Evolutionary conservation across 805 yeast genomes (phyloP), one percentile per base, ranked within the genome.

Genomic region (Starmerella powellii): DNA sequence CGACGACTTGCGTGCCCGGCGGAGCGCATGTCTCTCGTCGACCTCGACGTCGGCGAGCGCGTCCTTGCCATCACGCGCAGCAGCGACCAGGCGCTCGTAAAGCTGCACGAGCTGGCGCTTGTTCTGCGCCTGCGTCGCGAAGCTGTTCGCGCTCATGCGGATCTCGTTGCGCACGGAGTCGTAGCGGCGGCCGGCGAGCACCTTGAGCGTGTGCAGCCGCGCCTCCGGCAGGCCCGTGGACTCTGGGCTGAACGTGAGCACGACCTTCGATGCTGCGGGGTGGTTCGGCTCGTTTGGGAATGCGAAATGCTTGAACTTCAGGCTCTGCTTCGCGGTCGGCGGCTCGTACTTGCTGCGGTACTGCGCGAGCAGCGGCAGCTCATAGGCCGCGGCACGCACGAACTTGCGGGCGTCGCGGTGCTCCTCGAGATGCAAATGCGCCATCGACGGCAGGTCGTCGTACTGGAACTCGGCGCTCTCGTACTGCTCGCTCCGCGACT

Each of bases 331-430:
- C n/a, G 40, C 28, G 15, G 46, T 51, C 12, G 67, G 66, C 17
- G 78, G 78, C 27, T 56, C 59, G 64, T 82, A 87, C 46, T 68
- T 70, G 61, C 80, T 76, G 52, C 88, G 78, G 58, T 70, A 81
- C 60, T 84, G 76, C 32, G 78, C 76, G 49, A 91, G 68, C 42
- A 76, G 71, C 6, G 98, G 98, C 68, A 88, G 71, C 59, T 88
- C 97, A 63, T 80, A 88, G 0, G 96, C 95, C 10, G 93, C 84
- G 34, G 84, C 68, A 54, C 96, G 72, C 56, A 78, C 78, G 55
- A 78, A 76, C 49, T 80, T 74, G 52, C 94, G 76, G 52, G 74
- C 76, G 50, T 74, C 79, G 56, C 96, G 73, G 54, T 76, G 82
- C 50, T 75, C 79, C 42, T 74, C 73, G 27, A 79, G 71, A 46